These are phyloP conservation scores for Aspergillus pseudonomiae DNA, from an alignment of 2,329 filamentous ascomycete genomes.

Conservation along the genomic window DNA sequence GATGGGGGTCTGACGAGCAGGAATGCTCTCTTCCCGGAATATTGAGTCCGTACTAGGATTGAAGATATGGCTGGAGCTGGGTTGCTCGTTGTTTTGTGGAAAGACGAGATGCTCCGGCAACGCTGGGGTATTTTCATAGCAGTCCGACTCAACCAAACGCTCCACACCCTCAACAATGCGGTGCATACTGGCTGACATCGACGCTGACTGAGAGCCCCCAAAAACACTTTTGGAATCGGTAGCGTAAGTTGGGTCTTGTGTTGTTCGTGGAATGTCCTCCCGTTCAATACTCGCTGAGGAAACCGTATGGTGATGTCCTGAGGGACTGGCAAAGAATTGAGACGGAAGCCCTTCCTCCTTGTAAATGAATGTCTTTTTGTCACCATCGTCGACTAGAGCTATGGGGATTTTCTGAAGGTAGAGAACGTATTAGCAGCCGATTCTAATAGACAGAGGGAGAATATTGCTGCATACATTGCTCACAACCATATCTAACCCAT, in stretches of 20 bases:
- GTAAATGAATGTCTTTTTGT: slow-evolving; percentile 54
- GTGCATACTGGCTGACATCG: slow-evolving; percentile 46
- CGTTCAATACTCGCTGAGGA: slow-evolving; percentile 45
- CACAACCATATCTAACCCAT: slow-evolving; percentile 62
- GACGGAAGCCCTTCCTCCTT: slow-evolving; percentile 56
- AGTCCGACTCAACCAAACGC: slow-evolving; percentile 44
- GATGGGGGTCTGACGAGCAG: slow-evolving; percentile 31
- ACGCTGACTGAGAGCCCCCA: slow-evolving; percentile 50
- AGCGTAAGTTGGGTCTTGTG: slow-evolving; percentile 27
- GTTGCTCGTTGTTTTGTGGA: slow-evolving; percentile 24
- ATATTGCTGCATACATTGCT: slow-evolving; percentile 41
- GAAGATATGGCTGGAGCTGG: slow-evolving; percentile 29
- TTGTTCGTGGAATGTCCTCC: slow-evolving; percentile 38
- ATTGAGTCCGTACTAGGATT: slow-evolving; percentile 23
- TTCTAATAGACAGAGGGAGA: slow-evolving; percentile 1
- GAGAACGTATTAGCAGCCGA: slow-evolving; percentile 21
- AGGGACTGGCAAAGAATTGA: slow-evolving; percentile 52
- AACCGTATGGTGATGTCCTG: slow-evolving; percentile 43
- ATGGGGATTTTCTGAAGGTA: slow-evolving; percentile 50
- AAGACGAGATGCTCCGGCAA: slow-evolving; percentile 33
- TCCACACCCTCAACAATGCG: slow-evolving; percentile 45
- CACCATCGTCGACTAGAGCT: slow-evolving; percentile 48
- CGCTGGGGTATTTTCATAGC: slow-evolving; percentile 38
- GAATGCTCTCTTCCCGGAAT: slow-evolving; percentile 27
- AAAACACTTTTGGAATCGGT: slow-evolving; percentile 37